Base-by-base conservation (phyloP, 2,329 filamentous ascomycete species). In the Apiospora koreana region DNA sequence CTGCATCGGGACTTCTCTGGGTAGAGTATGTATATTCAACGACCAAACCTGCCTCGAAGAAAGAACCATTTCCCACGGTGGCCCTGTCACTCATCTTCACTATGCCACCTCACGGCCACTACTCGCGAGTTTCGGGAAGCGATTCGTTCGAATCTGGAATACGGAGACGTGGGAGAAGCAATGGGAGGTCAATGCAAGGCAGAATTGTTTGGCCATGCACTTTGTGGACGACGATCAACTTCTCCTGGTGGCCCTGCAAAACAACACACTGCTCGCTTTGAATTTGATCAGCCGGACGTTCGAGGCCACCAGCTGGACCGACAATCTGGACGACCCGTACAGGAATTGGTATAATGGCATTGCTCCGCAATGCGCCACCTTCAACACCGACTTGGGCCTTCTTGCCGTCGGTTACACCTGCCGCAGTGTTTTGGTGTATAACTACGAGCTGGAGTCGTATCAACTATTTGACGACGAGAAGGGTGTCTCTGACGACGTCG, bases 151-250 rank as follows among this genome's bases (percentile, higher is more conserved):
- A 1, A 68, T 70, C 18, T 70, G 69, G 69, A 70, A 68, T 16
- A 69, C 69, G 3, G 65, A 65, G 25, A 46, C 66, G 4, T 70
- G 69, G 69, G 69, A 69, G 50, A 35, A 46, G 28, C 65, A 68
- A 18, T 70, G 69, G 69, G 45, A 70, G 28, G 45, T 65, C 10
- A 38, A 31, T 9, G n/a, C 46, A 4, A 45, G 35, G 28, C 28
- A n/a, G 9, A 35, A 10, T 6, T 70, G 69, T 21, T n/a, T 70
- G 14, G 43, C 66, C 38, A 62, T 70, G 66, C 38, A 45, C 23
- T 70, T 70, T 42, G 50, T 69, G 31, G 69, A 70, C 18, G 67
- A 70, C 16, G 67, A 70, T 48, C 43, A 68, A n/a, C 48, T 69
- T 21, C 69, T 70, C 18, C 41, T 69, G 14, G 46, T 65, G 21